Evolutionary conservation across 176 grass and related monocot species (phyloP).

Genomic region (Cenchrus purpureus): DNA sequence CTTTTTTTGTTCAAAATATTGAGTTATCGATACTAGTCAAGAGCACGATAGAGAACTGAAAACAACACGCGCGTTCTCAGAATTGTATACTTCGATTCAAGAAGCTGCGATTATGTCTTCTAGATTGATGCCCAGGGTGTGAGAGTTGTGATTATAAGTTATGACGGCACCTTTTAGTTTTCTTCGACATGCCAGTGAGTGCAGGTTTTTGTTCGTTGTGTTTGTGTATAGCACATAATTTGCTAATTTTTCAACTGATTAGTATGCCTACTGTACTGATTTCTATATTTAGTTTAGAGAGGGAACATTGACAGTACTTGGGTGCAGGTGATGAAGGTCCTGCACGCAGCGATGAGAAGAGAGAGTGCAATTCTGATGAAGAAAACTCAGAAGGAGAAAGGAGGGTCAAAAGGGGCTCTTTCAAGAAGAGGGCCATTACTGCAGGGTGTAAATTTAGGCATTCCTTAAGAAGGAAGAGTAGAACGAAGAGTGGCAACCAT

Average conservation of each 20-base stretch:
- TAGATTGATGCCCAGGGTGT: background rate
- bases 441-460: slow-evolving; percentile 79
- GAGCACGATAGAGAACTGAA: background rate
- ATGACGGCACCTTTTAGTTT: background rate
- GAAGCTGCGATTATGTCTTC: background rate
- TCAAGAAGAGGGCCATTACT: slow-evolving; percentile 80
- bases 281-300: background rate
- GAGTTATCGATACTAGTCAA: background rate
- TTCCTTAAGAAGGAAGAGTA: slow-evolving; percentile 72
- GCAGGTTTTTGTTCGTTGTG: background rate
- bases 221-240: background rate
- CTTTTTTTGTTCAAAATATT: background rate
- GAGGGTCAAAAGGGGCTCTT: slow-evolving; percentile 59
- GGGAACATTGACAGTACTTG: slow-evolving; percentile 23
- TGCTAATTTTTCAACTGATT: background rate
- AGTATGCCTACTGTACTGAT: background rate
- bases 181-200: background rate
- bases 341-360: slow-evolving; percentile 46
- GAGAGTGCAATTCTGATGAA: slow-evolving; percentile 67
- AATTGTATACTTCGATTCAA: background rate
- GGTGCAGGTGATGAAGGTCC: slow-evolving; percentile 55
- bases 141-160: background rate
- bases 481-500: slow-evolving; percentile 49
- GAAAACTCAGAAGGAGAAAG: slow-evolving; percentile 78
- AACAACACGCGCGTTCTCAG: background rate